Conservation (phyloP, 768 basidiomycete species). For the Phylloporus scabripes region DNA sequence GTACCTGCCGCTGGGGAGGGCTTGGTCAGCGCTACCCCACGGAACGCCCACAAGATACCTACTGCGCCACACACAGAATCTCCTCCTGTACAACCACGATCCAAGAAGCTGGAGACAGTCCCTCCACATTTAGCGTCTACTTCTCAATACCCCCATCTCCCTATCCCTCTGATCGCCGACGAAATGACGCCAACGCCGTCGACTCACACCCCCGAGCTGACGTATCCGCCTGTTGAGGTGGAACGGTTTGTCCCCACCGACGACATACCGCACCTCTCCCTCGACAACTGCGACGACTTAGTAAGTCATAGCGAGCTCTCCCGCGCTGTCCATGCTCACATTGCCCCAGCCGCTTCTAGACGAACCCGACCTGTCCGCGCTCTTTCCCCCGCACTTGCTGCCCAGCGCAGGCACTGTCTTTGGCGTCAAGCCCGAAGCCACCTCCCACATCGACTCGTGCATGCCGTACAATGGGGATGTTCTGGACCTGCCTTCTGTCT, state of each 20-base stretch:
- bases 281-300: conserved; percentile 16
- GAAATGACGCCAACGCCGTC: not conserved
- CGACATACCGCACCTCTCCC: conserved; percentile 33
- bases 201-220: conserved; percentile 18
- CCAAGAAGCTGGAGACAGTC: conserved; percentile 5
- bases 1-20: not conserved
- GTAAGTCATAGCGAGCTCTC: conserved; percentile 13
- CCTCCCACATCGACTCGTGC: conserved; percentile 24
- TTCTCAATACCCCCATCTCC: conserved; percentile 1
- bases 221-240: conserved; percentile 4
- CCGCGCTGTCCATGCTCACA: conserved; percentile 7
- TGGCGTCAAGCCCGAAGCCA: conserved; percentile 30
- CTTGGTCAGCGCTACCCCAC: not conserved
- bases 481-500: conserved; percentile 1
- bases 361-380: not conserved
- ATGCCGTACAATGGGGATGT: conserved; percentile 13
- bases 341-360: conserved; percentile 3
- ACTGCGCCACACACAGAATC: not conserved
- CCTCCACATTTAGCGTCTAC: not conserved
- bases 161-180: not conserved
- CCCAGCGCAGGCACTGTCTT: conserved; percentile 22
- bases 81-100: conserved; percentile 2
- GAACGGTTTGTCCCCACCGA: conserved; percentile 31
- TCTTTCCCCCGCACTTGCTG: conserved; percentile 19
- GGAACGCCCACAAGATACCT: conserved; percentile 8